Conservation (phyloP, 805 yeast species). For the Metschnikowia henanensis region DNA sequence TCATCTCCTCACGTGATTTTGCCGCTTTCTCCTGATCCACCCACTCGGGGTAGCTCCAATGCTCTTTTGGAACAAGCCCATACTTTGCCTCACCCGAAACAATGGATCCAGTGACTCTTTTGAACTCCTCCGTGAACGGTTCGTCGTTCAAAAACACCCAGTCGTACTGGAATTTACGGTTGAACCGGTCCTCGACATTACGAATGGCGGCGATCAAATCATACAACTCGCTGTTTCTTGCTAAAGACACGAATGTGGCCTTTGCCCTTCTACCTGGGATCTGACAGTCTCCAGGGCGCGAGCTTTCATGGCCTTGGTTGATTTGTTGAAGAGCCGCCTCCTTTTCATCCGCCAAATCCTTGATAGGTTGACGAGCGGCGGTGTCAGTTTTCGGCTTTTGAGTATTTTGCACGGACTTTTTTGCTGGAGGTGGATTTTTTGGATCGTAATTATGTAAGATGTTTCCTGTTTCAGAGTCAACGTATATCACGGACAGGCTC, state of each 20-base stretch:
- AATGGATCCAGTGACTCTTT: constrained; percentile 14
- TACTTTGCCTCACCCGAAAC: constrained; percentile 23
- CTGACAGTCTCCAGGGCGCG: constrained; percentile 6
- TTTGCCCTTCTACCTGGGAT: constrained; percentile 13
- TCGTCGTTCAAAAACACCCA: constrained; percentile 29
- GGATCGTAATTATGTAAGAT: constrained; percentile 11
- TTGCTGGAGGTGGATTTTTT: background rate
- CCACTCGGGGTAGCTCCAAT: constrained; percentile 23
- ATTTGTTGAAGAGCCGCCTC: constrained; percentile 14
- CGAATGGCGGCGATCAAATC: constrained; percentile 20
- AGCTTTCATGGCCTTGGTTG: background rate
- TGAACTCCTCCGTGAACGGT: constrained; percentile 24
- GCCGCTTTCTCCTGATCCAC: constrained; percentile 28
- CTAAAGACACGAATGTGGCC: constrained; percentile 20
- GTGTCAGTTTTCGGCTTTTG: background rate
- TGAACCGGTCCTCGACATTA: constrained; percentile 25
- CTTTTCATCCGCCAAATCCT: constrained; percentile 9
- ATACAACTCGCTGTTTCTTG: constrained; percentile 16
- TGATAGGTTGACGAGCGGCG: constrained; percentile 3
- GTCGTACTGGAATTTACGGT: constrained; percentile 23
- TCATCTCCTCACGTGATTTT: constrained; percentile 24
- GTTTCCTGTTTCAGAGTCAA: constrained; percentile 17
- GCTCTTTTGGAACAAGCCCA: constrained; percentile 21
- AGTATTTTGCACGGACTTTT: background rate
- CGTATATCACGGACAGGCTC: constrained; percentile 14